These are phyloP conservation scores for Voacanga thouarsii DNA, from an alignment of 257 asterid species.

Conservation along the genomic window DNA sequence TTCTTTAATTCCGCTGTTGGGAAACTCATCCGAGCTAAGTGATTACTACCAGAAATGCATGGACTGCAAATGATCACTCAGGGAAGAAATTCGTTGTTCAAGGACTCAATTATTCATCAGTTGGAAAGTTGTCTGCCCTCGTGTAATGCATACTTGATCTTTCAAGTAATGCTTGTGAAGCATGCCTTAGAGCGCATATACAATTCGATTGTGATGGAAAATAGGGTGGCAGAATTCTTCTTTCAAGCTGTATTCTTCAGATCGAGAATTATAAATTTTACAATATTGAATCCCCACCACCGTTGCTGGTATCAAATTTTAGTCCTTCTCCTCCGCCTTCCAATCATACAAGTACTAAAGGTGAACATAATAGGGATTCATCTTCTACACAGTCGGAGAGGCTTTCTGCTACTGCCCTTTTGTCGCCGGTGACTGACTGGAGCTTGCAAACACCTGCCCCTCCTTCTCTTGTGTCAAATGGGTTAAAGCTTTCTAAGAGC, in stretches of 20 bases:
- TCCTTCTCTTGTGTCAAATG: constrained; percentile 49
- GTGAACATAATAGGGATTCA: constrained; percentile 24
- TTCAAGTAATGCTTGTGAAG: constrained; percentile 7
- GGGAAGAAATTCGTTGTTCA: constrained; percentile 18
- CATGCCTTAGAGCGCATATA: constrained; percentile 12
- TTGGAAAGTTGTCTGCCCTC: constrained; percentile 5
- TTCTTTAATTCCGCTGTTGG: too few relatives aligned
- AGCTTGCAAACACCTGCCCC: constrained; percentile 38
- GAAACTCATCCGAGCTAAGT: too few relatives aligned
- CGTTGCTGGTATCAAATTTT: too few relatives aligned
- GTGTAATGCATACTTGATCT: constrained; percentile 36
- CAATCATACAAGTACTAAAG: background rate
- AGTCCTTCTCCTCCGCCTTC: background rate
- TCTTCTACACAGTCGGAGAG: constrained; percentile 47
- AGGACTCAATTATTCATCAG: background rate
- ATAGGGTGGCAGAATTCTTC: constrained; percentile 11
- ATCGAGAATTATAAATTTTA: background rate
- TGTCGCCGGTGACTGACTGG: constrained; percentile 63
- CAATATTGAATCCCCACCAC: too few relatives aligned
- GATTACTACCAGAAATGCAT: too few relatives aligned
- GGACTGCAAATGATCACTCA: background rate
- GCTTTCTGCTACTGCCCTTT: constrained; percentile 58
- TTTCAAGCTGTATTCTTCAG: constrained; percentile 11
- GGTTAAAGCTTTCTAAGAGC: constrained; percentile 67
- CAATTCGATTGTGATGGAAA: background rate